Base-by-base conservation (phyloP, 1,139 yeast genomes). In the Hansenula anomala region DNA sequence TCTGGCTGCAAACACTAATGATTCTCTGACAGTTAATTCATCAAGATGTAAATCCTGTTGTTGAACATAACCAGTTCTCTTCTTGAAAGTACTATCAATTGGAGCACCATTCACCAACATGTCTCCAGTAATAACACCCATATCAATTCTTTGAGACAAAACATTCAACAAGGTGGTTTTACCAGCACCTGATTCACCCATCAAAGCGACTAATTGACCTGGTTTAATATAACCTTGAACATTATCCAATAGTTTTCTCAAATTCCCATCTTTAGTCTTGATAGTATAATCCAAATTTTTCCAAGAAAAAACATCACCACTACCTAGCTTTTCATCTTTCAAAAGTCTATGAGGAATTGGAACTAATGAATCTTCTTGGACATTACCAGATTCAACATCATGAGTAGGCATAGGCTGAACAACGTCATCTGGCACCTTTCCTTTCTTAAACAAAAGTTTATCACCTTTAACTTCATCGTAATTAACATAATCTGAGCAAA, bases 101-200 rank as follows among this genome's bases (percentile, higher is more conserved):
- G 71, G 66, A 36, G 64, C 65, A 38, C 85, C 85, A 56, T 79
- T 78, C 36, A 80, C 86, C 60, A 76, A 71, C 69, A 81, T 73
- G 38, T 69, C 69, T 49, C 87, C 87, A 32, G 83, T 68, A 34
- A 80, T 78, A 36, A 77, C 79, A 58, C 87, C 88, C 66, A 74
- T 69, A 16, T 83, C 78, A 14, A 79, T 78, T 58, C 88, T 75
- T 48, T 77, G 78, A 19, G 86, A 81, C 43, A 80, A 66, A 41
- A 80, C 79, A 59, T 80, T 83, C 46, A 80, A 66, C 29, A 74
- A 55, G 2, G 88, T 80, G 16, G 88, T 80, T 54, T 80, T 80
- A 63, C 88, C 88, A 35, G 88, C 87, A 59, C 88, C 88, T 14
- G 87, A 78, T 15, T 84, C 80, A 39, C 88, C 88, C 87, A 80